A percentile compares a stretch with the other conserved stretches of the same genome.
phyloP scores from a whole-genome alignment of 345 rosid species.

The Sonneratia alba region DNA sequence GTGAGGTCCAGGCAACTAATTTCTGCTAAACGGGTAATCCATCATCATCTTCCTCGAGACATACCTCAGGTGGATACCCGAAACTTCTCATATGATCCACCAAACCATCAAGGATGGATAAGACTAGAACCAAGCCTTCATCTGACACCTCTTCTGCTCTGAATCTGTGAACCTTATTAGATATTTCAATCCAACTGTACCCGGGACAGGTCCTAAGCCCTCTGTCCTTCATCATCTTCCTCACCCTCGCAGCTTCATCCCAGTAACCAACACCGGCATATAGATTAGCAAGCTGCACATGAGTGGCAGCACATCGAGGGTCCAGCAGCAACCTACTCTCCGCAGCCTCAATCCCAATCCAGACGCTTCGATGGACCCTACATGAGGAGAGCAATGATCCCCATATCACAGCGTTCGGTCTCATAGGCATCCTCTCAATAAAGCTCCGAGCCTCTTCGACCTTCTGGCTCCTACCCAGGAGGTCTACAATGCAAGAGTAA shows the following conservation, averaged over 20 bases:
- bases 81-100: constrained; percentile 40
- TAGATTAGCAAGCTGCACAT: constrained; percentile 65
- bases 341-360: constrained; percentile 80
- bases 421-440: constrained; percentile 51
- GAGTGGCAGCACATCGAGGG: constrained; percentile 71
- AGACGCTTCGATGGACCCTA: constrained; percentile 55
- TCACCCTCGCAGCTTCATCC: constrained; percentile 61
- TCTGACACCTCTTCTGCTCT: constrained; percentile 61
- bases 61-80: constrained; percentile 18
- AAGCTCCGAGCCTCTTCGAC: constrained; percentile 58
- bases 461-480: constrained; percentile 72
- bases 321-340: constrained; percentile 59
- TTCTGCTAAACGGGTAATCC: background rate
- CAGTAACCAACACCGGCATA: constrained; percentile 60
- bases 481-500: constrained; percentile 84
- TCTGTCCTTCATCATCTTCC: constrained; percentile 77
- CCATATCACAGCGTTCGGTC: constrained; percentile 72
- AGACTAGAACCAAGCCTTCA: constrained; percentile 26
- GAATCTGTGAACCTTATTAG: constrained; percentile 50
- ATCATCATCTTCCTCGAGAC: constrained; percentile 10
- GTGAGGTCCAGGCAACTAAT: background rate
- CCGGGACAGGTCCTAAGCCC: constrained; percentile 62
- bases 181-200: constrained; percentile 82
- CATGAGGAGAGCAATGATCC: constrained; percentile 79
- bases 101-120: constrained; percentile 34